Evolutionary conservation across 345 rosid species (phyloP), one percentile per base, ranked within the genome.

Genomic region (Euphorbia lathyris): DNA sequence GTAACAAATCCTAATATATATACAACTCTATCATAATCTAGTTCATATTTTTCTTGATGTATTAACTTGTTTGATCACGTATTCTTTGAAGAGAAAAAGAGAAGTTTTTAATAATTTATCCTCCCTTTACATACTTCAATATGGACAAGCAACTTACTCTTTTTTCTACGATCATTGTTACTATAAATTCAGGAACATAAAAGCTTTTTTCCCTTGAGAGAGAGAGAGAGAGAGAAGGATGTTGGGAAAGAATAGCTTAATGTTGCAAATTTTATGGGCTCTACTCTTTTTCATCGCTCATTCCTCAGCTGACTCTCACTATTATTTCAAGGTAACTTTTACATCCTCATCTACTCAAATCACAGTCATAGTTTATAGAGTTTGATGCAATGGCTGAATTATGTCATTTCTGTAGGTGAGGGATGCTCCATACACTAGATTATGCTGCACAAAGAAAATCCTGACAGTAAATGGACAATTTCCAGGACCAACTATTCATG

Each of bases 311-410:
- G 9, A 4, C 11, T 0, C 69, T 74, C 50, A 74, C 43, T 48
- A 69, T 30, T n/a, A 63, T 69, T 55, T 63, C 32, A 23, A 4
- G 66, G 66, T 63, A 63, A 42, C 66, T 36, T 36, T n/a, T n/a
- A n/a, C n/a, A 0, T 11, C 30, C 65, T 23, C 27, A 3, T 23
- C 60, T 23, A 25, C 7, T 11, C 10, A 34, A 20, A n/a, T 10
- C n/a, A n/a, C n/a, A n/a, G n/a, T n/a, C n/a, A n/a, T n/a, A n/a
- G n/a, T n/a, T n/a, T n/a, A n/a, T n/a, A n/a, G n/a, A n/a, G n/a
- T n/a, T n/a, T n/a, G n/a, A n/a, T n/a, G n/a, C n/a, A n/a, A n/a
- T n/a, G n/a, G n/a, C n/a, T n/a, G n/a, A n/a, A n/a, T n/a, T n/a
- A n/a, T n/a, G n/a, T n/a, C n/a, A n/a, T n/a, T n/a, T n/a, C n/a